These are phyloP conservation scores for Syncephalastrum monosporum DNA, from an alignment of 371 early-diverging fungal genomes.

Conservation along the genomic window DNA sequence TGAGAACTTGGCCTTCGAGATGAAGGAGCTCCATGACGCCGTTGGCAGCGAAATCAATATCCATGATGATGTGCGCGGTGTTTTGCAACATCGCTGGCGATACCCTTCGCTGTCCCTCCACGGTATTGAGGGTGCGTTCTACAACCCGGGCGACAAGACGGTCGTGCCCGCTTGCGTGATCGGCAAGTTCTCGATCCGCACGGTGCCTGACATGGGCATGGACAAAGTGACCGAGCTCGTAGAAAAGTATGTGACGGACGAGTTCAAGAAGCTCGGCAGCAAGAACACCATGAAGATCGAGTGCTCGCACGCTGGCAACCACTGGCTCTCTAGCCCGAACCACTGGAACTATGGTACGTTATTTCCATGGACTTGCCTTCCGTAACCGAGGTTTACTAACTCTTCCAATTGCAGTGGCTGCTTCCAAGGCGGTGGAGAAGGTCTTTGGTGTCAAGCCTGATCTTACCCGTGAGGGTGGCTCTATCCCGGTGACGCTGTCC, in stretches of 20 bases:
- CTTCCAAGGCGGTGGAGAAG: slow-evolving; percentile 76
- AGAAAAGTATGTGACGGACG: slow-evolving; percentile 66
- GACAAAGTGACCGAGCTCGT: slow-evolving; percentile 77
- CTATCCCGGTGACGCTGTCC: slow-evolving; percentile 96
- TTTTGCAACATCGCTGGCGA: slow-evolving; percentile 92
- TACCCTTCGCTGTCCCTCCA: slow-evolving; percentile 95
- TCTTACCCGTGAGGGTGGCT: slow-evolving; percentile 95
- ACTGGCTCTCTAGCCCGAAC: slow-evolving; percentile 91
- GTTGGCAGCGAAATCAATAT: slow-evolving; percentile 80
- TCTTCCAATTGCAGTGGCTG: not conserved
- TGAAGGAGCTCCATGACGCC: slow-evolving; percentile 79
- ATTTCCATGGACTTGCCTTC: not conserved
- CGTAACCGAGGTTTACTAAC: not conserved
- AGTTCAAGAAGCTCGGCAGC: slow-evolving; percentile 86
- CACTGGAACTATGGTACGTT: slow-evolving; percentile 85
- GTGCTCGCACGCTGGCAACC: slow-evolving; percentile 85
- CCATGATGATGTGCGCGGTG: slow-evolving; percentile 69
- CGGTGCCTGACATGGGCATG: slow-evolving; percentile 90
- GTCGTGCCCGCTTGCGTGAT: slow-evolving; percentile 95
- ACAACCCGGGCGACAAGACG: slow-evolving; percentile 92
- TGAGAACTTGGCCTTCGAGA: slow-evolving; percentile 76
- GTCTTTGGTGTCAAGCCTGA: slow-evolving; percentile 92
- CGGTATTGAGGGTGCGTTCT: slow-evolving; percentile 97
- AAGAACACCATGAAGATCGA: slow-evolving; percentile 80
- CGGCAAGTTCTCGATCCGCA: slow-evolving; percentile 97